These are phyloP conservation scores for Volvox carteri DNA, from an alignment of 163 green algal genomes.

Conservation along the genomic window DNA sequence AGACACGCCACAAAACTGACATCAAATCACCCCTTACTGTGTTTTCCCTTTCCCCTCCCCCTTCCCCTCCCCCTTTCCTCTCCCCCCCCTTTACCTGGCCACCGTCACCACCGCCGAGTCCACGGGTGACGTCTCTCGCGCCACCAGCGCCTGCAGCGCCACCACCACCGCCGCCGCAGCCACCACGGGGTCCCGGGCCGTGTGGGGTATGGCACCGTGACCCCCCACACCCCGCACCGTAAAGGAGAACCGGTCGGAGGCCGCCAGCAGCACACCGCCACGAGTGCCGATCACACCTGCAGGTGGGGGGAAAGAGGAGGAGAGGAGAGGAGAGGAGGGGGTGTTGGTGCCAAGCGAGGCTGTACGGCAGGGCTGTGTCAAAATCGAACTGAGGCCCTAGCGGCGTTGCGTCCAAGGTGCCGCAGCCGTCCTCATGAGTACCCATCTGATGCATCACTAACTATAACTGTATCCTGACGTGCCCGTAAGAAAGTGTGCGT, in stretches of 20 bases:
- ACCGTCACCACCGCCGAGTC: conserved; percentile 60
- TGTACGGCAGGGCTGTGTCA: too few species aligned
- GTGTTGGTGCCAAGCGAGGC: too few species aligned
- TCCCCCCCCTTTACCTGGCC: conserved; percentile 8
- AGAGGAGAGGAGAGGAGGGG: background rate
- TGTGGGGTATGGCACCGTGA: conserved; percentile 93
- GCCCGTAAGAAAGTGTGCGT: too few species aligned
- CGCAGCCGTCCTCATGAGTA: too few species aligned
- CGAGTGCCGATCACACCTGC: conserved; percentile 45
- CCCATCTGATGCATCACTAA: too few species aligned
- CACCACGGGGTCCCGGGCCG: conserved; percentile 89
- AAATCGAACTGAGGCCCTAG: too few species aligned
- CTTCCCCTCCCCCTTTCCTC: background rate
- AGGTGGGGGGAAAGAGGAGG: background rate
- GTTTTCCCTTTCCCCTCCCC: too few species aligned
- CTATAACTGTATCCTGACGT: too few species aligned
- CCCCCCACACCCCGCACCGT: conserved; percentile 80
- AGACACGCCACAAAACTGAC: too few species aligned
- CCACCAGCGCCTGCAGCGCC: conserved; percentile 77
- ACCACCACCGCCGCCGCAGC: conserved; percentile 80
- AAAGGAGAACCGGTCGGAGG: conserved; percentile 74
- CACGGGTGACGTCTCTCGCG: conserved; percentile 56
- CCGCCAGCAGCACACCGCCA: conserved; percentile 60
- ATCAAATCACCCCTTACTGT: too few species aligned
- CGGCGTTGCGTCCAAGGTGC: too few species aligned